Base-by-base conservation (phyloP, 768 basidiomycete species). In the Phylloporus scabripes region DNA sequence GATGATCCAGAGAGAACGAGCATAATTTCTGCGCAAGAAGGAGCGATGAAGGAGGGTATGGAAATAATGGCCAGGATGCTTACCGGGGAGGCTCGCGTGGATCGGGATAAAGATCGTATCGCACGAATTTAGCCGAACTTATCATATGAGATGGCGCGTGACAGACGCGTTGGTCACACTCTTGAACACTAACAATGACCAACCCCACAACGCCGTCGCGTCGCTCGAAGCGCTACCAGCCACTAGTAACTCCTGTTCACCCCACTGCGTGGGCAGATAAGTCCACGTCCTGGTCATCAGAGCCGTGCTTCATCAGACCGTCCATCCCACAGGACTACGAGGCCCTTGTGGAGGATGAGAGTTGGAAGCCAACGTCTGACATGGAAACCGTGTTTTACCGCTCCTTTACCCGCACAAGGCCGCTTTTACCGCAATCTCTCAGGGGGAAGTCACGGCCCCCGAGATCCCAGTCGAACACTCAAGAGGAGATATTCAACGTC, bases 1-100 rank as follows among this genome's bases (percentile, higher is more conserved):
- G 93, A 94, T 17, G 83, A 77, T 34, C 94, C 94, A 23, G 72
- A 69, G 9, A 95, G 74, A 45, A 90, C 71, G 26, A 96, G 75
- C 92, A 96, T 95, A 39, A n/a, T 29, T 50, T 47, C 49, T 57
- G 45, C 18, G 12, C 7, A 40, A 24, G 12, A 23, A 18, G 49
- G 44, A 18, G 9, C 42, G 21, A 14, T 61, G 37, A 26, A 44
- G 38, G 11, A 24, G 7, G 21, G 12, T 2, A 14, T 17, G 15
- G 10, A 14, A 39, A 4, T 21, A n/a, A 41, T 21, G 26, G 17
- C n/a, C 15, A 36, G 12, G 38, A 23, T 9, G 28, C 54, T 60
- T 37, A 61, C 60, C 40, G 8, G 45, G 9, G 31, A 44, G 53
- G 43, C 32, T 52, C 48, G 15, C 41, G 41, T 42, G 38, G 43